These are phyloP conservation scores for Paramecium pentaurelia DNA, from an alignment of 73 alveolate species.

Conservation along the genomic window DNA sequence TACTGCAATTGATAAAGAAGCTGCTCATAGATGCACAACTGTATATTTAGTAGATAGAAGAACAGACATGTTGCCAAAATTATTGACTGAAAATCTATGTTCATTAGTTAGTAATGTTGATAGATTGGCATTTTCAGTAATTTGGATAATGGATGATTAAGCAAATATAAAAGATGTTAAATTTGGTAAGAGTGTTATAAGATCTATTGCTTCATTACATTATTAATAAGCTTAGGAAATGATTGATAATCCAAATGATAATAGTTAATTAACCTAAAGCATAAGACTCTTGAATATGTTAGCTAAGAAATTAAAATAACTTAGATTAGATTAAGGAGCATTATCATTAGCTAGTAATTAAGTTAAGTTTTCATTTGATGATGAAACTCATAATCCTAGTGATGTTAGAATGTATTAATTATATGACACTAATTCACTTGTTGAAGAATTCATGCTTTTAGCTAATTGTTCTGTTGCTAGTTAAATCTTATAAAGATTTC, in stretches of 20 bases:
- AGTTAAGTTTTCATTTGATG: slow-evolving; percentile 94
- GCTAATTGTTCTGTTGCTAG: slow-evolving; percentile 96
- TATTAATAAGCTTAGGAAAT: slow-evolving; percentile 82
- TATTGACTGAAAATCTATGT: slow-evolving; percentile 95
- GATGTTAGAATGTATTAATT: slow-evolving; percentile 89
- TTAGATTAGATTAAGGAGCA: slow-evolving; percentile 95
- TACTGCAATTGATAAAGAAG: slow-evolving; percentile 93
- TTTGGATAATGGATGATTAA: slow-evolving; percentile 93
- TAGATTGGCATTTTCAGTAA: slow-evolving; percentile 94
- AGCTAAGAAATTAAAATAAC: slow-evolving; percentile 72
- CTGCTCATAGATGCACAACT: slow-evolving; percentile 97
- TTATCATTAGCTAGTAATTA: slow-evolving; percentile 90
- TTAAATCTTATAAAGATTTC: slow-evolving; percentile 73
- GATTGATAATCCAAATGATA: slow-evolving; percentile 72
- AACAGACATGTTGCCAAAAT: slow-evolving; percentile 98
- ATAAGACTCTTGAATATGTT: slow-evolving; percentile 74
- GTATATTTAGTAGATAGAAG: slow-evolving; percentile 96
- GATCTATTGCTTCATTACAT: slow-evolving; percentile 80
- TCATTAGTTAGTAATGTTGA: slow-evolving; percentile 89
- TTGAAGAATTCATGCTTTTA: slow-evolving; percentile 97
- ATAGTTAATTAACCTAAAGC: slow-evolving; percentile 67
- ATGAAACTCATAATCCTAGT: slow-evolving; percentile 87
- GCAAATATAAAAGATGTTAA: slow-evolving; percentile 73
- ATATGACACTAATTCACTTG: slow-evolving; percentile 84
- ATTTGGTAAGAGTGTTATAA: slow-evolving; percentile 77